Conservation (phyloP, 768 basidiomycete genomes). For the Suillus hirtellus region DNA sequence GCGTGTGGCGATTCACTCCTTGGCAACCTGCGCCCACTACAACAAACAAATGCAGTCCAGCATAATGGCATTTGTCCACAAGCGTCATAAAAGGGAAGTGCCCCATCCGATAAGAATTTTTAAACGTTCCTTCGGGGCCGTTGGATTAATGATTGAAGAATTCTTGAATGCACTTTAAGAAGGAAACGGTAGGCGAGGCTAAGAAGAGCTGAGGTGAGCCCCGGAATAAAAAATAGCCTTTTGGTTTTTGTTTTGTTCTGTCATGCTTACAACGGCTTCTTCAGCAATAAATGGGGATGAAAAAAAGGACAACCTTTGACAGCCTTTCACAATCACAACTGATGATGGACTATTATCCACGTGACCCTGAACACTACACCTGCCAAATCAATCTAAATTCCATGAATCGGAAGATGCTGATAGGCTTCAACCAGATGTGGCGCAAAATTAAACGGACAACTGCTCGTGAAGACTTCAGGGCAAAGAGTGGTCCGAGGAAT, state of each 20-base stretch:
- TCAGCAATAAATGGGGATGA: constrained; percentile 8
- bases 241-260: not conserved
- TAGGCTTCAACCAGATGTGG: constrained; percentile 10
- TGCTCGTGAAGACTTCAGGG: not conserved
- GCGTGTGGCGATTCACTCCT: not conserved
- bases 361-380: constrained; percentile 10
- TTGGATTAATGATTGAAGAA: constrained; percentile 1
- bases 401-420: constrained; percentile 1
- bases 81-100: not conserved
- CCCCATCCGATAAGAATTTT: constrained; percentile 8
- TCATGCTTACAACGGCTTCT: not conserved
- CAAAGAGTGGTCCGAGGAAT: not conserved
- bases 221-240: not conserved
- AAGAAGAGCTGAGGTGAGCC: not conserved
- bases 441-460: not conserved
- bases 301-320: constrained; percentile 9
- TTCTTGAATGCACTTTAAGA: not conserved
- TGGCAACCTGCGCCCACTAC: constrained; percentile 10
- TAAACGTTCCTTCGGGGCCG: not conserved
- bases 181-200: not conserved
- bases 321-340: constrained; percentile 6
- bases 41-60: constrained; percentile 1
- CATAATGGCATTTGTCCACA: not conserved
- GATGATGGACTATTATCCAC: not conserved
- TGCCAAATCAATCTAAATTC: constrained; percentile 1